Evolutionary conservation across 352 stramenopile genomes (phyloP).

Genomic region (Phytophthora vignae): DNA sequence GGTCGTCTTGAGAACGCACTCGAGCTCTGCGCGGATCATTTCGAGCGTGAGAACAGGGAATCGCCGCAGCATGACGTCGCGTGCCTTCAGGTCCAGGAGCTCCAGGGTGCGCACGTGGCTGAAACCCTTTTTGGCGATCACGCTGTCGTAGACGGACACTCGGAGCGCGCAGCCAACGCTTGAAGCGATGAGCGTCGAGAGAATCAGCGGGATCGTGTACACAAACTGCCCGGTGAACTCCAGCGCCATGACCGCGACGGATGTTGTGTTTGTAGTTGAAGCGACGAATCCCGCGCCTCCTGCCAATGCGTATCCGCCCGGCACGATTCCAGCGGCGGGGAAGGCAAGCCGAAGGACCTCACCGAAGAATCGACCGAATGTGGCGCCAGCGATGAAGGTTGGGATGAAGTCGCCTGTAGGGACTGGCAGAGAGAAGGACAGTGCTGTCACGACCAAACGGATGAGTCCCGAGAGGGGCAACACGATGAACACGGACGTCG

Average conservation of each 20-base stretch:
- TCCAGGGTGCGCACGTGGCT: conserved; percentile 63
- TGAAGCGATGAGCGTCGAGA: conserved; percentile 60
- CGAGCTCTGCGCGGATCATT: conserved; percentile 44
- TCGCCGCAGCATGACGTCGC: conserved; percentile 63
- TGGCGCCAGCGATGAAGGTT: conserved; percentile 64
- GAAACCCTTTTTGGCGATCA: conserved; percentile 63
- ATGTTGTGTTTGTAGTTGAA: conserved; percentile 71
- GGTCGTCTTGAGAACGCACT: conserved; percentile 31
- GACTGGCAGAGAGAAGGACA: conserved; percentile 64
- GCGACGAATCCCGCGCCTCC: conserved; percentile 71
- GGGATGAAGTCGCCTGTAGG: conserved; percentile 73
- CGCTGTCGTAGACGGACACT: conserved; percentile 70
- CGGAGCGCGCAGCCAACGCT: conserved; percentile 59
- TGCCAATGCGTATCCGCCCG: conserved; percentile 74
- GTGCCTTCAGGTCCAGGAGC: conserved; percentile 48
- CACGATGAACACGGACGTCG: conserved; percentile 40
- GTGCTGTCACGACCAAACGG: conserved; percentile 44
- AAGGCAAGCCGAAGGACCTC: conserved; percentile 53
- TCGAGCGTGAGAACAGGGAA: conserved; percentile 52
- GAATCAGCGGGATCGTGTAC: conserved; percentile 68
- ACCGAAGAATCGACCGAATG: conserved; percentile 64
- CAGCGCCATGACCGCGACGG: conserved; percentile 76
- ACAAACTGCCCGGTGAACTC: conserved; percentile 80
- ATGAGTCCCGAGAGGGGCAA: conserved; percentile 46
- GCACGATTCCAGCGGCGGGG: conserved; percentile 43